Evolutionary conservation across 805 yeast genomes (phyloP), one percentile per base, ranked within the genome.

Genomic region (Torulaspora gathmanii): DNA sequence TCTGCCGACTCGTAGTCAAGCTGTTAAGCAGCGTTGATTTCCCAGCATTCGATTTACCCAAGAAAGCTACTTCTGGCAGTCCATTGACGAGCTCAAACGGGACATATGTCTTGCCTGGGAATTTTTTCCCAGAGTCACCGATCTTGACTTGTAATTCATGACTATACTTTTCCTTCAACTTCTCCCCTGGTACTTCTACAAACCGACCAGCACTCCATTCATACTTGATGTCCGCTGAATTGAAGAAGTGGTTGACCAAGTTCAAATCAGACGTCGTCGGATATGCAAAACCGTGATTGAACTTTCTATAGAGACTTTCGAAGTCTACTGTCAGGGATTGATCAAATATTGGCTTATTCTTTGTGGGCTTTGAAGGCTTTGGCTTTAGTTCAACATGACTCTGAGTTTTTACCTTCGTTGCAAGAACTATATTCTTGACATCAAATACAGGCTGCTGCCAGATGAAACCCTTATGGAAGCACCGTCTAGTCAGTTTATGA

Each of bases 31-130:
- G 61, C 0, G 95, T 80, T 0, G 95, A 86, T 59, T 89, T 89
- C 0, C 96, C 97, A 6, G 83, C 89, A 55, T 89, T 89, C 38
- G 95, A 83, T 51, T 86, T 77, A 0, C 97, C 96, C 36, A 89
- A 54, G 37, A 89, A 72, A 3, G 83, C 69, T 4, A 88, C 77
- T 57, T 88, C 96, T 0, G 96, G 95, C 10, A 84, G 67, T 12
- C 67, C 69, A 42, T 53, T 60, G 16, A 54, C 50, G 10, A 61
- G 42, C 23, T 67, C 63, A 44, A 59, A 58, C 22, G 65, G 66
- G 13, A 63, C 40, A 45, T 49, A 38, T 44, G 65, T 50, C 39
- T 53, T 42, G 41, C 63, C 59, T 13, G 53, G 61, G 17, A 48
- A 50, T 15, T 61, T 64, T 26, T 59, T 59, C 3, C 62, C 63